Evolutionary conservation across 1,284 basidiomycete species (phyloP).

Genomic region (Xerocomus nothofagi): DNA sequence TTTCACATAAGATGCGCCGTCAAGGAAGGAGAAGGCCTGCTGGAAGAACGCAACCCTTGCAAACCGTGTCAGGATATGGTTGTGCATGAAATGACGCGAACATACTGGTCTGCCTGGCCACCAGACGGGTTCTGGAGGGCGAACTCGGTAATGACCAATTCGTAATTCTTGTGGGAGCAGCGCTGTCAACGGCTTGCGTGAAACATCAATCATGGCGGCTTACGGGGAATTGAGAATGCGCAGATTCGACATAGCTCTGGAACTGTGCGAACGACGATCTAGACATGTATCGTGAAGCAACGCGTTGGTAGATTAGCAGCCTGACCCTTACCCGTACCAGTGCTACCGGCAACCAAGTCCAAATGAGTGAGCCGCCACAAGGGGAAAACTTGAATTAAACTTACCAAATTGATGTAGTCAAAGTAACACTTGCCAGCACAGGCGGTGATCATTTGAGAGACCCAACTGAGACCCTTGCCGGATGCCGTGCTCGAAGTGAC

Average conservation of each 20-base stretch:
- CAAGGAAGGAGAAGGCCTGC: conserved; percentile 36
- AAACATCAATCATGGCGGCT: background rate
- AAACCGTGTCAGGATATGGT: conserved; percentile 5
- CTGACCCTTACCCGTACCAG: conserved; percentile 34
- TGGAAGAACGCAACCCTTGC: conserved; percentile 33
- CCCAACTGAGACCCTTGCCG: conserved; percentile 36
- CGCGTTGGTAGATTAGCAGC: background rate
- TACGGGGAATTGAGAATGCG: conserved; percentile 33
- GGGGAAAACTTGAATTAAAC: background rate
- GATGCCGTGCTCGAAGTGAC: conserved; percentile 31
- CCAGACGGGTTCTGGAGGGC: conserved; percentile 35
- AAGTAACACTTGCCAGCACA: conserved; percentile 34
- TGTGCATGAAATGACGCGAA: background rate
- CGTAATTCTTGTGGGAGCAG: conserved; percentile 7
- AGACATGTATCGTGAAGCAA: background rate
- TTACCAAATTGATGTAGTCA: conserved; percentile 35
- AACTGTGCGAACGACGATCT: conserved; percentile 30
- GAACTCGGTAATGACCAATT: conserved; percentile 34
- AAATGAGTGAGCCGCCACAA: background rate
- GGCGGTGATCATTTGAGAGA: conserved; percentile 35
- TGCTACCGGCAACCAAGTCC: conserved; percentile 19
- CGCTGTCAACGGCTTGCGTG: conserved; percentile 8
- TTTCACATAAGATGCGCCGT: conserved; percentile 28
- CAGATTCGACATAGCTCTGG: conserved; percentile 28
- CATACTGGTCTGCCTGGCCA: conserved; percentile 37